Evolutionary conservation across 2,329 filamentous ascomycete species (phyloP).

Genomic region (Colletotrichum sp.): DNA sequence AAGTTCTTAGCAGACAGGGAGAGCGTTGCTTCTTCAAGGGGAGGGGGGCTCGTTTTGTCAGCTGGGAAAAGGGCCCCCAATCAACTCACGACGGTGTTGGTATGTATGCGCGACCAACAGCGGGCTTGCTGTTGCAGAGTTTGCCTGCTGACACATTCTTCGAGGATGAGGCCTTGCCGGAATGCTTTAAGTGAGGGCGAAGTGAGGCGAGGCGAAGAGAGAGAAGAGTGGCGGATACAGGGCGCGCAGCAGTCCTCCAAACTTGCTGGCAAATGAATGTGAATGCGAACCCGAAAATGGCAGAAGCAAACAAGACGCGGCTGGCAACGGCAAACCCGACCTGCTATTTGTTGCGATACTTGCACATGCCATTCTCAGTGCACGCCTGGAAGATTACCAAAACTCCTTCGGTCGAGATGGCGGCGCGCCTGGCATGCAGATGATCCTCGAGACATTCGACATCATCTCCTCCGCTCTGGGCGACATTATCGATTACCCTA

Average conservation of each 20-base stretch:
- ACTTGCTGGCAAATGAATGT: not conserved
- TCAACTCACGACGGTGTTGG: not conserved
- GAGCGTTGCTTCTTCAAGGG: slow-evolving; percentile 1
- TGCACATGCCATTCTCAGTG: not conserved
- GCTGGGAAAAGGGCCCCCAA: not conserved
- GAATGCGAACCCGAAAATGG: not conserved
- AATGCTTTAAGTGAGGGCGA: not conserved
- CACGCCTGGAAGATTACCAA: not conserved
- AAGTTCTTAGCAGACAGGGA: not conserved
- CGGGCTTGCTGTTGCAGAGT: not conserved
- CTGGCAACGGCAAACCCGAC: not conserved
- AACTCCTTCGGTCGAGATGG: not conserved
- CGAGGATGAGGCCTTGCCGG: not conserved
- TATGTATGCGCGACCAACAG: not conserved
- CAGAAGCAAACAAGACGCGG: not conserved
- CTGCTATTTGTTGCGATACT: not conserved
- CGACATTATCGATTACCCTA: not conserved
- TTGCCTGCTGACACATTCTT: not conserved
- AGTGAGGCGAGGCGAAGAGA: not conserved
- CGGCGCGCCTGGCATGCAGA: not conserved
- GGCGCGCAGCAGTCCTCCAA: not conserved
- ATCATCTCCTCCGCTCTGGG: not conserved
- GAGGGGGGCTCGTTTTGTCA: not conserved
- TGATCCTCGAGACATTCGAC: not conserved
- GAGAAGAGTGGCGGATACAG: not conserved